Evolutionary conservation across 2,329 filamentous ascomycete species (phyloP), one percentile per base, ranked within the genome.

Genomic region (Phoma sp.): DNA sequence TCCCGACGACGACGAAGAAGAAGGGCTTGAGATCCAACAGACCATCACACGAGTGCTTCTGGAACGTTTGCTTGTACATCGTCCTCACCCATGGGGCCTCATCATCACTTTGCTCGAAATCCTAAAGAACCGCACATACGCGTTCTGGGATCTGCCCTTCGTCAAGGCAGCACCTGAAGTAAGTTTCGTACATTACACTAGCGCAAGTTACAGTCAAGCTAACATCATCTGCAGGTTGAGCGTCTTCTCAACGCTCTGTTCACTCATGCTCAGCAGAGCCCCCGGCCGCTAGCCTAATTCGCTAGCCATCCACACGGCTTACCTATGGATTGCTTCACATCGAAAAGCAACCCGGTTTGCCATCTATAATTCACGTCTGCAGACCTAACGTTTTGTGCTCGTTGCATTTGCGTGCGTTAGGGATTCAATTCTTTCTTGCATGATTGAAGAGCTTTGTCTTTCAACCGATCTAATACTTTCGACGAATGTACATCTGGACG

Each of bases 31-130:
- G 69, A 88, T 97, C 43, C 90, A 94, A 32, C 90, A 98, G 78
- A 91, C 96, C 74, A 94, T 99, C 55, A 91, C 92, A 47, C 87
- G 94, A 41, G 87, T 97, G 22, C 80, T 99, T 40, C 82, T 97
- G 33, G 95, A 99, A 81, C 87, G 95, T 43, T 81, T 97, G 41
- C 85, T 96, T 56, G 90, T 92, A 21, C 92, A 91, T 74, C 92
- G 93, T 78, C 94, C 94, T 47, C 94, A 98, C 74, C 94, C 96
- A 17, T 98, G 94, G 94, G 96, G 96, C 12, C 80, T 99, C 38
- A 88, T 97, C 73, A 88, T 93, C 60, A 94, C 92, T 32, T 84
- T 96, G 58, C 80, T 95, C 60, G 95, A 98, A 79, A 84, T 99
- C 53, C 82, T 96, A 64, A 96, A 96, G 81, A 97, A 96, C 73